Conservation (phyloP, 345 rosid genomes). For the Durio zibethinus region DNA sequence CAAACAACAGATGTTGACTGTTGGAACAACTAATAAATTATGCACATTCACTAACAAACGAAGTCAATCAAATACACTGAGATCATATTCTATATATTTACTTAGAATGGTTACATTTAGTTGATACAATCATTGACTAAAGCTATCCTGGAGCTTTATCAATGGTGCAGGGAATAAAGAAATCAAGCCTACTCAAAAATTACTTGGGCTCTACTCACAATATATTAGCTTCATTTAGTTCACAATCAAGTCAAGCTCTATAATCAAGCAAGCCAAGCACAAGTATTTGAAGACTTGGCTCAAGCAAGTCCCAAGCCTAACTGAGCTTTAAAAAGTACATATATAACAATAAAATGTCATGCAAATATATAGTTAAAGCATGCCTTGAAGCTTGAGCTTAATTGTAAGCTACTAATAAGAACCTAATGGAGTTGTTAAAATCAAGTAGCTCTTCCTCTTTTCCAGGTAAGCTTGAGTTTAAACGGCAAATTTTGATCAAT, state of each 20-base stretch:
- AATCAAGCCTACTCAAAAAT: background rate
- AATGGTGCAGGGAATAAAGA: background rate
- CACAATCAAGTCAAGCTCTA: background rate
- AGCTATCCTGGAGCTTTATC: background rate
- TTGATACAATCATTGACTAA: background rate
- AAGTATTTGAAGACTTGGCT: too few species aligned
- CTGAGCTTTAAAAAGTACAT: background rate
- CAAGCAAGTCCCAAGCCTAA: background rate
- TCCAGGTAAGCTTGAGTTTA: background rate
- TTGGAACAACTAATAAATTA: background rate
- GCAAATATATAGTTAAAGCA: background rate
- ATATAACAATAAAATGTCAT: background rate
- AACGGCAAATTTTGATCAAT: background rate
- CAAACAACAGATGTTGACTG: background rate
- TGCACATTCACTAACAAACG: background rate
- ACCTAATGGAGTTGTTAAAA: background rate
- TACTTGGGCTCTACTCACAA: background rate
- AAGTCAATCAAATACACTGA: background rate
- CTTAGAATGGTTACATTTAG: background rate
- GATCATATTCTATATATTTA: background rate
- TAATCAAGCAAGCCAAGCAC: background rate
- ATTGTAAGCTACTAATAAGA: background rate
- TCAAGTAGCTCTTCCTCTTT: background rate
- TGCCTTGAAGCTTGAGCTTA: background rate
- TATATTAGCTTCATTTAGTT: background rate